Base-by-base conservation (phyloP, 768 basidiomycete species). In the Hirschioporus abietinus region DNA sequence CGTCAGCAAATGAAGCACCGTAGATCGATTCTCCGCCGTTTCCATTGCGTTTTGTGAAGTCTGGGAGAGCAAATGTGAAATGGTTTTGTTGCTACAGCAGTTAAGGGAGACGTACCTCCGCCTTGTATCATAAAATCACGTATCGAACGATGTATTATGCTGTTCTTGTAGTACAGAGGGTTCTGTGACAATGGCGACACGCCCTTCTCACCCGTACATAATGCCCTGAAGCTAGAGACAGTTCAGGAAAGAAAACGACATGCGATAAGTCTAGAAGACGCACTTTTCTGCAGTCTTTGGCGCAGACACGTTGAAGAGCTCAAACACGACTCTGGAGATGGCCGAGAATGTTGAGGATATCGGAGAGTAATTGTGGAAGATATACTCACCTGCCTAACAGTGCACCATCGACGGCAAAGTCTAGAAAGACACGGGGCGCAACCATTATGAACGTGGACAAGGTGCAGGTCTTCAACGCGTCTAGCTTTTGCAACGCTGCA, bases 171-270 rank as follows among this genome's bases (percentile, higher is more conserved):
- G 78, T 89, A 91, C 5, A 96, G 81, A 7, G 92, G 89, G 10
- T 86, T 76, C n/a, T 88, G 83, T 1, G 86, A 82, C 24, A 81
- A 74, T 0, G 82, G 75, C 0, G 91, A 92, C 7, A 89, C 71
- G 5, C 94, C 95, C 72, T 86, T 88, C 75, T 94, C 91, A 9
- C 95, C 95, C 0, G 93, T 96, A 74, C 91, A 93, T 64, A 96
- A 79, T 2, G 88, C 86, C 59, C 94, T 86, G 75, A 96, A 96
- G 77, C 93, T 96, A 69, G 60, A 12, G 18, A 64, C 63, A 9
- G 63, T 42, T 42, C 59, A 25, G n/a, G 26, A 63, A 66, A 27
- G 35, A 58, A 66, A 66, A 59, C 42, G 23, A 63, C 25, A 26
- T 24, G 63, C 34, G 35, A 26, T 64, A 63, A 23, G 34, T 58